Evolutionary conservation across 164 flowering plant genomes (phyloP).

Genomic region (Magnolia changhungtana): DNA sequence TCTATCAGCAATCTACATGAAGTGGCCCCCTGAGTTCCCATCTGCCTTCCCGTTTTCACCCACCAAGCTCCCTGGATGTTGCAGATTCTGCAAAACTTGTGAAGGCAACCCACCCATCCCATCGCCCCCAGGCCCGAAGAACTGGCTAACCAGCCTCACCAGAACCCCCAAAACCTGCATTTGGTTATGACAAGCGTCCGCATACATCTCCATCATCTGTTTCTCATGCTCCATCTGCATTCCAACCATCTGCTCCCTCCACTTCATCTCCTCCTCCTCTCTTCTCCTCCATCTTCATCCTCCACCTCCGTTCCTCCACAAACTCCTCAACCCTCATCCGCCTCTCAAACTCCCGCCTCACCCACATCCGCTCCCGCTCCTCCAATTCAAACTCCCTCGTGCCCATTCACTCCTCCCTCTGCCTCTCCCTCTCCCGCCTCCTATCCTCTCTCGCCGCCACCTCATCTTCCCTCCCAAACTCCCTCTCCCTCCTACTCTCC

Average conservation of each 20-base stretch:
- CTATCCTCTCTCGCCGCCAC: conserved; percentile 19
- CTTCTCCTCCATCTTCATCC: conserved; percentile 69
- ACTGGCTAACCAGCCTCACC: conserved; percentile 64
- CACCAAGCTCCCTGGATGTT: conserved; percentile 52
- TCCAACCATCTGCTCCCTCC: conserved; percentile 69
- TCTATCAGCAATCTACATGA: conserved; percentile 27
- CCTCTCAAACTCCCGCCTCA: conserved; percentile 42
- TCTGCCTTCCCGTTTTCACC: conserved; percentile 59
- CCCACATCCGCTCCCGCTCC: conserved; percentile 44
- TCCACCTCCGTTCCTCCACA: conserved; percentile 50
- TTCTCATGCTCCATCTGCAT: conserved; percentile 92
- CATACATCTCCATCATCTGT: conserved; percentile 78
- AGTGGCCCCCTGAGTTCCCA: conserved; percentile 57
- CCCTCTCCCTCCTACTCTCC: conserved; percentile 42
- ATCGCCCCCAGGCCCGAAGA: conserved; percentile 58
- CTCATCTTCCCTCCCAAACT: conserved; percentile 35
- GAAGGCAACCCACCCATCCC: conserved; percentile 52
- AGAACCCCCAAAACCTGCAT: conserved; percentile 71
- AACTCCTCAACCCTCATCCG: conserved; percentile 45
- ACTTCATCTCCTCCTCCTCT: conserved; percentile 88
- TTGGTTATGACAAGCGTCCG: conserved; percentile 79
- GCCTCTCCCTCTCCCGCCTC: conserved; percentile 29
- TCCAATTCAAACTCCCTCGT: conserved; percentile 44
- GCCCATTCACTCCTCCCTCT: conserved; percentile 47
- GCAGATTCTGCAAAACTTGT: conserved; percentile 47